Evolutionary conservation across 148 eudicot species (phyloP).

Genomic region (Mesembryanthemum crystallinum): DNA sequence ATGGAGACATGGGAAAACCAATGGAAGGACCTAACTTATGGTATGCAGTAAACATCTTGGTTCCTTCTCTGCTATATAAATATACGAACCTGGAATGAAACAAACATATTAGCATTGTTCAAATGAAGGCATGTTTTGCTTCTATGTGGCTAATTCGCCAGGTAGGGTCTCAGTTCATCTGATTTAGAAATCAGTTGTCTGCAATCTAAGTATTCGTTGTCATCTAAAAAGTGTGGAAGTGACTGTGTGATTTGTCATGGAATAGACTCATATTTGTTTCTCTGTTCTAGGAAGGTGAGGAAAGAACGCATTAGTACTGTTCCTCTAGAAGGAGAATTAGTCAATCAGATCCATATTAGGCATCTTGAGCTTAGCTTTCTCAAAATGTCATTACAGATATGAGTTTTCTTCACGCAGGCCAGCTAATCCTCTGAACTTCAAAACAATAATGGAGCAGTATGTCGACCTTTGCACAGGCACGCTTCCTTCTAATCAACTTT

Average conservation of each 20-base stretch:
- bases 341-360: neutral
- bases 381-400: neutral
- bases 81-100: too few species aligned
- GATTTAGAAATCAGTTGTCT: too few species aligned
- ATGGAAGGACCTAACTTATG: constrained; percentile 80
- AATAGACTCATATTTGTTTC: neutral
- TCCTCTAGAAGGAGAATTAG: too few species aligned
- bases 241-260: neutral
- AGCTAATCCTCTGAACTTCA: constrained; percentile 54
- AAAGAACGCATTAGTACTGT: too few species aligned
- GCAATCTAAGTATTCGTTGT: too few species aligned
- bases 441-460: constrained; percentile 74
- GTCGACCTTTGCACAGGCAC: constrained; percentile 69
- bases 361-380: neutral
- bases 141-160: too few species aligned
- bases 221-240: neutral
- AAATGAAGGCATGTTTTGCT: too few species aligned
- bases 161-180: too few species aligned
- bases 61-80: neutral
- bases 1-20: constrained; percentile 66
- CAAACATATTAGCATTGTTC: too few species aligned
- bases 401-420: constrained; percentile 60
- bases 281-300: too few species aligned
- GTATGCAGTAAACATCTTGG: constrained; percentile 36
- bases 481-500: constrained; percentile 1